Conservation (phyloP, 345 rosid genomes). For the Abelmoschus esculentus region DNA sequence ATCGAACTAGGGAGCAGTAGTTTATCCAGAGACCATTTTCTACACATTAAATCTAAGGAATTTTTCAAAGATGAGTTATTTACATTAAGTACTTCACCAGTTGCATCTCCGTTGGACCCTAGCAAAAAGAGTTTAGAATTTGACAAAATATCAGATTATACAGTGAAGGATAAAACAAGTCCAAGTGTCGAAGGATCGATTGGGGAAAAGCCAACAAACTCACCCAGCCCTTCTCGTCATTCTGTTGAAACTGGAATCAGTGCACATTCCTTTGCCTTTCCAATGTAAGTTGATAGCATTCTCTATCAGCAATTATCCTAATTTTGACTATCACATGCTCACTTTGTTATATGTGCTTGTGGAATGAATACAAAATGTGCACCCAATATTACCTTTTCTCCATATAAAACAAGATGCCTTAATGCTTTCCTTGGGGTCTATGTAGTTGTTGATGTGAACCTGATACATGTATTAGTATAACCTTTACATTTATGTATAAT, state of each 20-base stretch:
- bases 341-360: not conserved
- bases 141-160: constrained; percentile 55
- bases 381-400: not conserved
- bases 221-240: constrained; percentile 30
- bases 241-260: constrained; percentile 25
- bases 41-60: constrained; percentile 45
- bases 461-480: not conserved
- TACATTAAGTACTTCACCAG: constrained; percentile 12
- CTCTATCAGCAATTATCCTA: not conserved
- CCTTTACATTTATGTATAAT: not conserved
- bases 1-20: constrained; percentile 52
- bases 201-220: constrained; percentile 14
- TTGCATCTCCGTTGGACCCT: not conserved
- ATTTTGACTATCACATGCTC: not conserved
- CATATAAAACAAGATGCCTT: not conserved
- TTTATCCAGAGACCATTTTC: constrained; percentile 49
- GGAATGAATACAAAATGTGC: not conserved
- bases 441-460: constrained; percentile 3
- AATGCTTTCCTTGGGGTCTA: not conserved
- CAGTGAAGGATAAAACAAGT: not conserved
- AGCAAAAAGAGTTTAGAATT: constrained; percentile 4
- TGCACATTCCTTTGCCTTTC: constrained; percentile 57
- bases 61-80: constrained; percentile 37
- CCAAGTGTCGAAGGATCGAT: not conserved
- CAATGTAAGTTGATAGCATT: constrained; percentile 41